Evolutionary conservation across 2,329 filamentous ascomycete species (phyloP).

Genomic region (Beauveria brongniartii): DNA sequence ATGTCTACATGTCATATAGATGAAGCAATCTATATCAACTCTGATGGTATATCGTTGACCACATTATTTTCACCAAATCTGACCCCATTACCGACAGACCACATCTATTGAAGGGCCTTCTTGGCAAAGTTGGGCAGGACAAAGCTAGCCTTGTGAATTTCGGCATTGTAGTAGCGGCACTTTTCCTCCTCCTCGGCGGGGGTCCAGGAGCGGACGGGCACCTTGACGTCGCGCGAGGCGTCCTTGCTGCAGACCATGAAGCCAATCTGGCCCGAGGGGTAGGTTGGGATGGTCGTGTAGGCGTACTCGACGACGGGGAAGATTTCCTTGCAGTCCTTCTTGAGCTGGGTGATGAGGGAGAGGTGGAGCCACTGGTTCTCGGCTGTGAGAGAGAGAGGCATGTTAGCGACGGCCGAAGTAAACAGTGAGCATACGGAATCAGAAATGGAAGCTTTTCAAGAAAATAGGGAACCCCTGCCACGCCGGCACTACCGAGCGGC

Average conservation of each 20-base stretch:
- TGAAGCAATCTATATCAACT: background rate
- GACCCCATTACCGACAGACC: background rate
- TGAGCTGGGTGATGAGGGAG: constrained; percentile 84
- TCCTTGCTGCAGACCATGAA: constrained; percentile 99
- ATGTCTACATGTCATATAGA: background rate
- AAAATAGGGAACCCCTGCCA: constrained; percentile 14
- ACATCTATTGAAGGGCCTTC: constrained; percentile 54
- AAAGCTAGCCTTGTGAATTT: constrained; percentile 93
- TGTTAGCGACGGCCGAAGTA: constrained; percentile 9
- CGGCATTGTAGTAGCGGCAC: constrained; percentile 95
- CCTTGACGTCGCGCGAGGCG: constrained; percentile 69
- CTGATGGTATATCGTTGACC: constrained; percentile 2
- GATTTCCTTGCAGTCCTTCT: constrained; percentile 93
- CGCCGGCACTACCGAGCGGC: constrained; percentile 30
- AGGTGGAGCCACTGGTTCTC: constrained; percentile 99
- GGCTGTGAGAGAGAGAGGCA: constrained; percentile 43
- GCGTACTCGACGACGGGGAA: constrained; percentile 98
- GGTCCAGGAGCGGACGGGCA: constrained; percentile 73
- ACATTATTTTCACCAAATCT: background rate
- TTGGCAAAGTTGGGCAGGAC: constrained; percentile 88
- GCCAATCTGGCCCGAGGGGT: constrained; percentile 97
- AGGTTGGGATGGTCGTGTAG: constrained; percentile 98
- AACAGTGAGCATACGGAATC: constrained; percentile 12
- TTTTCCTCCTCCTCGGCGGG: constrained; percentile 84
- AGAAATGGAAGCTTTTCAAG: constrained; percentile 17